Conservation (phyloP, 441 rosid species). For the Brassica balearica region DNA sequence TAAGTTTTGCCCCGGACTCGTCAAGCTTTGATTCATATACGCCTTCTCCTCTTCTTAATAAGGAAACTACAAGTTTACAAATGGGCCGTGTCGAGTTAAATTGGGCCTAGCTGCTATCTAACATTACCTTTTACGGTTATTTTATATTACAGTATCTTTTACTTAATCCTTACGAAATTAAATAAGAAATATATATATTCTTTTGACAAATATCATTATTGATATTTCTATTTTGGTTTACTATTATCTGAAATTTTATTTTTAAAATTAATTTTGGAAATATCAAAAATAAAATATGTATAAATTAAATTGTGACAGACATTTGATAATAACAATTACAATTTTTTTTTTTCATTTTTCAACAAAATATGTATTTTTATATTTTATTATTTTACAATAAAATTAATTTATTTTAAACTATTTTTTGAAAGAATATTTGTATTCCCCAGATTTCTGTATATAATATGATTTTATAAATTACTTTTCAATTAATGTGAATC, state of each 20-base stretch:
- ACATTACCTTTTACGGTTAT: background rate
- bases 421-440: background rate
- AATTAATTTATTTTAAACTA: no score
- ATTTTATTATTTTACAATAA: no score
- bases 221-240: background rate
- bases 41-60: background rate
- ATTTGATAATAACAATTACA: background rate
- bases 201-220: no score
- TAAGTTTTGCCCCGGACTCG: background rate
- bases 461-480: no score
- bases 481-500: background rate
- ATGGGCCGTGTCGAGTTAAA: conserved; percentile 16
- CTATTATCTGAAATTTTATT: no score
- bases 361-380: no score
- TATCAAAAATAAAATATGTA: background rate
- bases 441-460: background rate
- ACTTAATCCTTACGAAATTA: no score
- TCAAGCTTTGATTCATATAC: background rate
- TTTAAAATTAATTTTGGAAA: background rate
- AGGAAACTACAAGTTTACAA: background rate
- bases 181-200: no score
- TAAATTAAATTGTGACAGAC: background rate
- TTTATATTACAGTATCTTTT: no score
- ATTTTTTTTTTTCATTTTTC: no score
- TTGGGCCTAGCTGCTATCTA: conserved; percentile 8